Evolutionary conservation across 1,284 basidiomycete genomes (phyloP), one percentile per base, ranked within the genome.

Genomic region (Trametes polyzona): DNA sequence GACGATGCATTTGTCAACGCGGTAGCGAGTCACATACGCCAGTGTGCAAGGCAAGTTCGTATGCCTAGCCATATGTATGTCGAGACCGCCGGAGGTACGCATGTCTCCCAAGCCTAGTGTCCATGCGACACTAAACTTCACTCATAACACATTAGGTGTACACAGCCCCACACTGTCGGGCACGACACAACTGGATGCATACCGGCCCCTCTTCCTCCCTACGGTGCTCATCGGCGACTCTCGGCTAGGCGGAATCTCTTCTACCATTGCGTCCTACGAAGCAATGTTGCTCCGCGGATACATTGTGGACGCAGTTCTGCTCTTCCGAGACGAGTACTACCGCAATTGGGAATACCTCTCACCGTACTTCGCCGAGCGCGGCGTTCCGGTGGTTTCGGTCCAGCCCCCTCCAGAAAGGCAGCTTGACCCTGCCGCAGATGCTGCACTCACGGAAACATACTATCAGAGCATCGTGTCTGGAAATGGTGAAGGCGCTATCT

Each of bases 181-280:
- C 0, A 87, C 88, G 1, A 93, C 93, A 2, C 96, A 98, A 72
- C 82, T 85, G 14, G 93, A 95, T 51, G 83, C 84, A 29, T 95
- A 94, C 66, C 83, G 95, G 2, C 87, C 93, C 1, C 83, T 93
- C 26, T 92, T 92, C 58, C 81, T 98, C 2, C 96, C 96, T 0
- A 91, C 90, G 0, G 77, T 98, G 55, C 82, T 99, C 3, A 78
- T 99, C 36, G 96, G 93, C 0, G 94, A 96, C 52, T 86, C 92
- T 0, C 87, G 87, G 55, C 87, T 99, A 1, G 96, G 96, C 16
- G 96, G 96, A 1, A 98, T 98, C 60, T 96, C 94, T 16, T 92
- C 95, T 0, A 98, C 96, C 0, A 88, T 98, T 55, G 87, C 95
- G 0, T 87, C 96, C 0, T 98, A 95, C 75, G 96, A 99, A 70